Base-by-base conservation (phyloP, 176 grass and related monocot species). In the Eleusine indica region DNA sequence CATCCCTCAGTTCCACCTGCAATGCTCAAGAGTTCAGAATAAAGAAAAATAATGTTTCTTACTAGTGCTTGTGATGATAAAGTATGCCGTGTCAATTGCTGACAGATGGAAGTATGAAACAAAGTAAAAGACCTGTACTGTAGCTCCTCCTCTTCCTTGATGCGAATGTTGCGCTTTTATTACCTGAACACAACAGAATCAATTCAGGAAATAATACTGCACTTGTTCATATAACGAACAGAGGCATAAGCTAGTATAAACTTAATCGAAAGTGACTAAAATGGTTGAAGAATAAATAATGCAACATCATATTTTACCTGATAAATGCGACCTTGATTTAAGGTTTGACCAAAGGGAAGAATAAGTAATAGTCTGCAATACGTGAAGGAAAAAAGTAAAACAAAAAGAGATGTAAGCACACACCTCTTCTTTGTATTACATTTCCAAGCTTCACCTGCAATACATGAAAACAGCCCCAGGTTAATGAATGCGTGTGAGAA, bases 1-100 rank as follows among this genome's bases (percentile, higher is more conserved):
- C 93, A 90, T 98, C 96, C 64, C 96, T 94, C 73, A 98, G 78
- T 88, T 95, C 96, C 38, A 93, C 93, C 96, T 98, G 77, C 48
- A 75, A 54, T 35, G 85, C 8, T 70, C 48, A 84, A 71, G 51
- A 63, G 25, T 56, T 53, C 4, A 64, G 35, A 70, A 79, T 77
- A 77, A 71, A 57, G 22, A 12, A 57, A 13, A 42, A 70, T 30
- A 48, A 76, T 9, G 66, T 13, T 32, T 63, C 3, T 30, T 66
- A 44, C 58, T 48, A 77, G 15, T 21, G 25, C 47, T 39, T 76
- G 29, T 48, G 15, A 68, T 49, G 16, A 3, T 47, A 3, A 72
- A 77, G 13, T 39, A 76, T 66, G 30, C 1, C 6, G 37, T 22
- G 1, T 13, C 19, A 32, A 19, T 37, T 68, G 47, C 38, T 77